Conservation (phyloP, 108 stramenopile species). For the Epipyxis sp. region DNA sequence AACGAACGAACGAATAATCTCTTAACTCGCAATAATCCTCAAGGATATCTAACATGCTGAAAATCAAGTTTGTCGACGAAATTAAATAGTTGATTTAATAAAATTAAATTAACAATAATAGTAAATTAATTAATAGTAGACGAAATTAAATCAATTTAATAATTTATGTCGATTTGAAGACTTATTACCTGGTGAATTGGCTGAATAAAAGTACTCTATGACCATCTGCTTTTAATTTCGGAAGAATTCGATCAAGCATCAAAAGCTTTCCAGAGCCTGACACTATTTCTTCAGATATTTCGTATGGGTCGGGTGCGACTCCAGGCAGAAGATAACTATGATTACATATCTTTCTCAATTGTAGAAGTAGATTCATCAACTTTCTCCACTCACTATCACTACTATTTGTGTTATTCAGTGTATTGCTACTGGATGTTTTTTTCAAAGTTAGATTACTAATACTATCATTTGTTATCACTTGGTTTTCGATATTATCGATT, state of each 20-base stretch:
- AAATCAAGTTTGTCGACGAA: too few relatives aligned
- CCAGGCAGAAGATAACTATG: constrained; percentile 50
- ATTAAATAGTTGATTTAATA: too few relatives aligned
- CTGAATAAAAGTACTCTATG: constrained; percentile 55
- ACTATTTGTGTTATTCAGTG: not conserved
- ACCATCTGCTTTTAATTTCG: constrained; percentile 40
- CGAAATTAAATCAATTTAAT: too few relatives aligned
- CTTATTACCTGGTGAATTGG: too few relatives aligned
- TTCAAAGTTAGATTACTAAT: not conserved
- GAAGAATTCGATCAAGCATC: constrained; percentile 53
- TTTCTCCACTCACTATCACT: constrained; percentile 40
- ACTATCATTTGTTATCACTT: too few relatives aligned
- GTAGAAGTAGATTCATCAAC: constrained; percentile 53
- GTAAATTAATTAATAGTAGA: too few relatives aligned
- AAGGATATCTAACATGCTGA: constrained; percentile 55
- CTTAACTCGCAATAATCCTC: constrained; percentile 47
- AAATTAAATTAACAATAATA: too few relatives aligned
- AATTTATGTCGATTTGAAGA: too few relatives aligned
- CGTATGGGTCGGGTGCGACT: constrained; percentile 25
- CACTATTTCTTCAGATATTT: constrained; percentile 39
- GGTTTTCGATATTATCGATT: not conserved
- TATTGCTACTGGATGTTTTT: not conserved
- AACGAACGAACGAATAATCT: constrained; percentile 46
- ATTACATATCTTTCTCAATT: constrained; percentile 56
- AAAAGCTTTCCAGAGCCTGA: constrained; percentile 52